phyloP scores from a whole-genome alignment of 192 early-diverging fungal species.

The Backusella parvicylindrica region DNA sequence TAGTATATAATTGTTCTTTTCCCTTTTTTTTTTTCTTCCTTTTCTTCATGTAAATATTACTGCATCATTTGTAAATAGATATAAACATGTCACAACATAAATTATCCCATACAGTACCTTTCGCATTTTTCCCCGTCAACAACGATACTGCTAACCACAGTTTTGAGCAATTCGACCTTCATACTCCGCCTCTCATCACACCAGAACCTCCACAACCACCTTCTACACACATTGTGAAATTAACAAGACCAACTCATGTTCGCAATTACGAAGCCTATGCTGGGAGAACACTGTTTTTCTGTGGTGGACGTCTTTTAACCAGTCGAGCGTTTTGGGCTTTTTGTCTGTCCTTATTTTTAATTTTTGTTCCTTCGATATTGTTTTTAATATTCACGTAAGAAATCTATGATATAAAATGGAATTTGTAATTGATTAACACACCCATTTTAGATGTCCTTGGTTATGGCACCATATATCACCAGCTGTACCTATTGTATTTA shows the following conservation, averaged over 20 bases:
- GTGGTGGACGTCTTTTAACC: constrained; percentile 61
- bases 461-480: constrained; percentile 59
- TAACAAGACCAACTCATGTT: not conserved
- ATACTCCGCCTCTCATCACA: not conserved
- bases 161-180: constrained; percentile 8
- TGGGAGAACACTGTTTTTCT: constrained; percentile 59
- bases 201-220: not conserved
- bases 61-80: not conserved
- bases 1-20: too few species aligned
- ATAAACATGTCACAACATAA: not conserved
- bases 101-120: not conserved
- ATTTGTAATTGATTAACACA: not conserved
- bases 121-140: not conserved
- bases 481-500: constrained; percentile 63
- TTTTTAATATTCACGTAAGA: constrained; percentile 58
- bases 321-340: constrained; percentile 64
- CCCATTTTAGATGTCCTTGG: constrained; percentile 54
- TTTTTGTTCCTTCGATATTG: constrained; percentile 55
- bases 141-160: not conserved
- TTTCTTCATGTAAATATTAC: too few species aligned
- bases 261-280: constrained; percentile 49
- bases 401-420: not conserved
- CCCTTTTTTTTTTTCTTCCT: not conserved
- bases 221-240: not conserved
- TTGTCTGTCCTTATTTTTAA: constrained; percentile 48